Base-by-base conservation (phyloP, 164 flowering plant species). In the Macadamia tetraphylla region DNA sequence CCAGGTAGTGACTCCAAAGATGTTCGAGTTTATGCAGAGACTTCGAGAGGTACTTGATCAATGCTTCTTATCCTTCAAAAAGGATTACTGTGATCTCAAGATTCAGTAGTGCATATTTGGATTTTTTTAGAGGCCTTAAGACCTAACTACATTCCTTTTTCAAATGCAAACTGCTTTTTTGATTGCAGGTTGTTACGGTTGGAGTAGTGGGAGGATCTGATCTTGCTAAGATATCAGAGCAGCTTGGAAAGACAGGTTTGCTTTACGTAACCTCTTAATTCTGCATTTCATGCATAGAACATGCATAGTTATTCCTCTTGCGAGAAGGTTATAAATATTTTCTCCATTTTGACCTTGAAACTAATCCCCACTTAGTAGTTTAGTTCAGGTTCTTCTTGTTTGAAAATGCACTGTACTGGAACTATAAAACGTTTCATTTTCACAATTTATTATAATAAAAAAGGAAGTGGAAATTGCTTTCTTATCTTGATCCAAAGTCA, bases 161-260 rank as follows among this genome's bases (percentile, higher is more conserved):
- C 48, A 35, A 46, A 69, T 60, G n/a, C 52, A 66, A 49, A 49
- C 44, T 32, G 44, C 49, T 71, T 60, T 62, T 67, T 63, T 55
- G 53, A 65, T 30, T 63, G 61, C 83, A 95, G 99, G 94, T 87
- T 70, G 87, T 90, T 62, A 86, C 89, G 1, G 86, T 95, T 62
- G 99, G 99, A 43, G 87, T 95, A 63, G 98, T 95, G 67, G 98
- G 99, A 71, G 99, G 99, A 70, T 95, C 98, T 65, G 98, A 95
- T 76, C 88, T 92, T 71, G 75, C 75, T 61, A 95, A 95, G 84
- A 95, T 95, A 79, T 75, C 94, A 15, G 98, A 95, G 77, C 99
- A 95, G 79, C 94, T 95, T 59, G 99, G 99, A 14, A 76, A 69
- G 5, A 42, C 93, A 84, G 98, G 99, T 95, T 55, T 62, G 73